Base-by-base conservation (phyloP, 257 asterid genomes). In the Ilex aquifolium region DNA sequence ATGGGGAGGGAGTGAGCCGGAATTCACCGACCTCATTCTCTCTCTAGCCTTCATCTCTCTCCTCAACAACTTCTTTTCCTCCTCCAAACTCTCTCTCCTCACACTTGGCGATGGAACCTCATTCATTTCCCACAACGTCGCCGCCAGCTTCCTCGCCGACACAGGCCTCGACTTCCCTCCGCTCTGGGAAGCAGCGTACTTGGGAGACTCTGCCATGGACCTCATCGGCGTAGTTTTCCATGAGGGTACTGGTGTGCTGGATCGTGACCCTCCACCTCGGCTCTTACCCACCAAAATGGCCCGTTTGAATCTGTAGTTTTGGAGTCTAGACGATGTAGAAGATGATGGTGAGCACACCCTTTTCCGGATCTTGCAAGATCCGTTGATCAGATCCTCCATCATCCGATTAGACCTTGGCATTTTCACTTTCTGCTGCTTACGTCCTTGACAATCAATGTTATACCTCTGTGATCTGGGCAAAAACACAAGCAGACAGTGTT, bases 121-220 rank as follows among this genome's bases (percentile, higher is more conserved):
- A 65, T 87, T 87, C 94, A 89, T 87, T 56, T 86, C 96, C 99
- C 99, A 92, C 48, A 92, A 64, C 1, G 96, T 87, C 52, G 99
- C 99, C 2, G 96, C 99, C 13, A 92, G 83, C 68, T 77, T 82
- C 53, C 99, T 76, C 64, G 99, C 99, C 48, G 99, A 87, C 0
- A 87, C 83, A 59, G 97, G 96, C 63, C 81, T 81, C 53, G 91
- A 78, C 69, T 73, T 75, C 69, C 94, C 74, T 40, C 66, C 63
- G 16, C 69, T 66, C 71, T 80, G 88, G 10, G 88, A 82, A 9
- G 15, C 17, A 9, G 21, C 13, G 54, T 65, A 71, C 68, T 60
- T 81, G 11, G 95, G 90, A n/a, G 95, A 83, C 29, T 84, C 89
- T 55, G 76, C 48, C 70, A 71, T 78, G 55, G 76, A 66, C 74